These are phyloP conservation scores for Colletotrichum destructivum DNA, from an alignment of 2,329 filamentous ascomycete genomes.

Conservation along the genomic window DNA sequence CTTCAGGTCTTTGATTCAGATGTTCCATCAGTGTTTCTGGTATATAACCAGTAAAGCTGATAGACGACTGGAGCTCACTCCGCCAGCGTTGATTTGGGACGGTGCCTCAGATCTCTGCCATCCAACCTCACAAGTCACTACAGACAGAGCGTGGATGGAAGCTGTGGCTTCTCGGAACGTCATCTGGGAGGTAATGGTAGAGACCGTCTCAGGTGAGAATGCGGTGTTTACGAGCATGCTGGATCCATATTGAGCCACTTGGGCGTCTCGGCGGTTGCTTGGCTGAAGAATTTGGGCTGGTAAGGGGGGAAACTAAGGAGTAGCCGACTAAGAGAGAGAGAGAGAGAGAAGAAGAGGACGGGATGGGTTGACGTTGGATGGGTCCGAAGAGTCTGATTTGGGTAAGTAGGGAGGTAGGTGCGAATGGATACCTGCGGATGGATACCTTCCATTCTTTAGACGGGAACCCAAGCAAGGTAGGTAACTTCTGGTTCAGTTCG, in stretches of 20 bases:
- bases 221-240: not conserved
- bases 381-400: not conserved
- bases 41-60: not conserved
- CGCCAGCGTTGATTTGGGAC: not conserved
- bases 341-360: not conserved
- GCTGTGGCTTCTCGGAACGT: not conserved
- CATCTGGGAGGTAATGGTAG: not conserved
- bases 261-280: not conserved
- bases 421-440: too few relatives aligned
- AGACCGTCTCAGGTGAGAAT: not conserved
- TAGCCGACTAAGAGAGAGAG: too few relatives aligned
- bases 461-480: too few relatives aligned
- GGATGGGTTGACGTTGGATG: slow-evolving; percentile 2
- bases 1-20: not conserved
- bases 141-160: not conserved
- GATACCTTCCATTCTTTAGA: too few relatives aligned
- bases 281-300: not conserved
- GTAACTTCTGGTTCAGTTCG: too few relatives aligned
- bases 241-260: not conserved
- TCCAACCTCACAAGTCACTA: too few relatives aligned
- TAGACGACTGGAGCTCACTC: not conserved
- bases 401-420: not conserved
- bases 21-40: not conserved
- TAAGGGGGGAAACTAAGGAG: not conserved
- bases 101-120: not conserved